Conservation (phyloP, 2,329 filamentous ascomycete species). For the Claviceps africana region DNA sequence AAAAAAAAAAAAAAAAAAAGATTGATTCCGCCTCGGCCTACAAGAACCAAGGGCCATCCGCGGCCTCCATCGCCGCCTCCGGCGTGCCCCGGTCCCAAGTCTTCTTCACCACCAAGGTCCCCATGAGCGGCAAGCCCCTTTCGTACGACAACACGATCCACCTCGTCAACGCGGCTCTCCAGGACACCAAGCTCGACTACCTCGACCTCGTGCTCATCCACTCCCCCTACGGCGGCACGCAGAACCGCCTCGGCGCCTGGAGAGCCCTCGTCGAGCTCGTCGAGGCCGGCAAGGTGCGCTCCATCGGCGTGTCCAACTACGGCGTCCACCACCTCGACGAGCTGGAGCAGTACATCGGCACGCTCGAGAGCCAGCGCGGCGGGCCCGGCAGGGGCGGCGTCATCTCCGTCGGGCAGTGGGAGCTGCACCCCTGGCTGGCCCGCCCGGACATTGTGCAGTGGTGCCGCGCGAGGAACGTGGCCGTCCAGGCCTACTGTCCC, state of each 20-base stretch:
- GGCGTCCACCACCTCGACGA: conserved; percentile 49
- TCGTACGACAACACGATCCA: conserved; percentile 50
- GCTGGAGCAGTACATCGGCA: conserved; percentile 42
- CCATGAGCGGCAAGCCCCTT: conserved; percentile 22
- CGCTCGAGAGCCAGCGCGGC: conserved; percentile 47
- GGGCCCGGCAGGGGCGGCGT: conserved; percentile 53
- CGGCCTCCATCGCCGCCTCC: conserved; percentile 28
- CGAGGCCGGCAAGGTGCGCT: conserved; percentile 46
- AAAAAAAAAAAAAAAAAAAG: too few species aligned
- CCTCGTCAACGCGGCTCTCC: conserved; percentile 49
- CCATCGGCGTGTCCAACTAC: conserved; percentile 52
- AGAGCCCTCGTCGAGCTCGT: conserved; percentile 48
- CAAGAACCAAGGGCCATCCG: conserved; percentile 35
- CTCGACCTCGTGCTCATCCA: conserved; percentile 54
- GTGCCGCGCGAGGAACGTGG: conserved; percentile 50
- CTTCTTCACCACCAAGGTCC: conserved; percentile 44
- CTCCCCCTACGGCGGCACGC: conserved; percentile 43
- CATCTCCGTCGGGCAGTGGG: conserved; percentile 74
- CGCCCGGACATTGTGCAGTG: conserved; percentile 68
- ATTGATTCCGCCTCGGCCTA: conserved; percentile 41
- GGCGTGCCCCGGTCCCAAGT: conserved; percentile 31
- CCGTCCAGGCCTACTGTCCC: conserved; percentile 50
- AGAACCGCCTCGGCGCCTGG: conserved; percentile 45
- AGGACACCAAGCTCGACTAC: conserved; percentile 48
- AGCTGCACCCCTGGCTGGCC: conserved; percentile 79